phyloP scores from a whole-genome alignment of 495 filamentous ascomycete species.

The Viridothelium virens region DNA sequence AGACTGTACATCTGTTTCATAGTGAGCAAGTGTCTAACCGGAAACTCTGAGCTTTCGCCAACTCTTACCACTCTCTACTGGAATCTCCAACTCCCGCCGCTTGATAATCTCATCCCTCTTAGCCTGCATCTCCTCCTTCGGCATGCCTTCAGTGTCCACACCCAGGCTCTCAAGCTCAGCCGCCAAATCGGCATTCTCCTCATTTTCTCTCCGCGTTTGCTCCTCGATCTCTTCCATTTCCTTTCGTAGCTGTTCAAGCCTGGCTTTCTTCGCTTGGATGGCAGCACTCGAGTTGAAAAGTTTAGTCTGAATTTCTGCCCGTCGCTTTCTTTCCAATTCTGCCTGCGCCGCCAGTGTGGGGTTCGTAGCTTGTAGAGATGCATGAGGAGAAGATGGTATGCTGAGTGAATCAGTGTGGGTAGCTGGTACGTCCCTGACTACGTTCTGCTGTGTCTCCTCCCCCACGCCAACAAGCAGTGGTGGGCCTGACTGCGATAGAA shows the following conservation, averaged over 20 bases:
- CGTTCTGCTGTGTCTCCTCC: neutral
- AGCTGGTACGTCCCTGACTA: neutral
- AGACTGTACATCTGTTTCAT: neutral
- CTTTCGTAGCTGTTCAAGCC: constrained; percentile 46
- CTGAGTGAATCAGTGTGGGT: neutral
- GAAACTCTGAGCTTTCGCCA: neutral
- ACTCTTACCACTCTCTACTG: constrained; percentile 5
- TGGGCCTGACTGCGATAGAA: no score
- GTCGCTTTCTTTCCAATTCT: constrained; percentile 29
- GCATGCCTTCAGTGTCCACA: constrained; percentile 61
- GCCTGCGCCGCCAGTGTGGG: constrained; percentile 13
- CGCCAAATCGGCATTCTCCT: constrained; percentile 34
- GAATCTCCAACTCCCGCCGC: constrained; percentile 11
- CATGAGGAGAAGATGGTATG: neutral
- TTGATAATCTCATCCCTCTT: constrained; percentile 27
- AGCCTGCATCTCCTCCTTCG: constrained; percentile 41
- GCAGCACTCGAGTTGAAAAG: constrained; percentile 5
- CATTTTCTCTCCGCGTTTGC: constrained; percentile 46
- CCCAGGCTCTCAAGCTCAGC: constrained; percentile 72
- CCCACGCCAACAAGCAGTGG: no score
- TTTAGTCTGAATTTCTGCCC: constrained; percentile 41
- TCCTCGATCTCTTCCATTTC: constrained; percentile 54
- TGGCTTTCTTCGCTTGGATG: constrained; percentile 37
- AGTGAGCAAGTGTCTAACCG: neutral
- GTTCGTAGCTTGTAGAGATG: constrained; percentile 29